Conservation (phyloP, 176 grass and related monocot genomes). For the Saccharum spontaneum region DNA sequence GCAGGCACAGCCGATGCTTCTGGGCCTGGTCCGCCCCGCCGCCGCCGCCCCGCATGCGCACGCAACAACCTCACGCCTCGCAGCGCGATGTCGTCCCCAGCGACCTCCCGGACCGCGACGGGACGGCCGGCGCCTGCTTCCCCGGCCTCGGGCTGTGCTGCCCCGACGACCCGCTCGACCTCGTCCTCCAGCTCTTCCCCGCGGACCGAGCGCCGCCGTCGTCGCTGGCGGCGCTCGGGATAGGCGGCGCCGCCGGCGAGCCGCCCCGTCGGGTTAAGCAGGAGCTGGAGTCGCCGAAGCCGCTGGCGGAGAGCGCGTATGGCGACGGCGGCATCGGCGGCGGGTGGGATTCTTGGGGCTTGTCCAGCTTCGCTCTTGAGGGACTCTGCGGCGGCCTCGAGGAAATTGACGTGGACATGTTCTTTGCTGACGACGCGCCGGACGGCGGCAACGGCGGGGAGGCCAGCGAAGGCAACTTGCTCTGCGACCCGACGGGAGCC, state of each 20-base stretch:
- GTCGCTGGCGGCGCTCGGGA: neutral
- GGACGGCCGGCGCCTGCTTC: neutral
- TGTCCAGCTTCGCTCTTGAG: neutral
- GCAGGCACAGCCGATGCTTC: neutral
- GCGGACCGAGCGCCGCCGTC: neutral
- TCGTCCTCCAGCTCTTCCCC: neutral
- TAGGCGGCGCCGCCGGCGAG: neutral
- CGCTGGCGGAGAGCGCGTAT: neutral
- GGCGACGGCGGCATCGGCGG: neutral
- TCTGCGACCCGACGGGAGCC: neutral
- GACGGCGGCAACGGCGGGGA: neutral
- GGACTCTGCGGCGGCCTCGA: neutral
- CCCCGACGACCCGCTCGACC: constrained; percentile 46
- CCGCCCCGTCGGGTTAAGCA: neutral
- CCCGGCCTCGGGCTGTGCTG: constrained; percentile 30
- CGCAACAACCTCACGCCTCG: neutral
- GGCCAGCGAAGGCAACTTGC: neutral
- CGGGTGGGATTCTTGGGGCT: neutral
- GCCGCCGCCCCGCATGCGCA: neutral
- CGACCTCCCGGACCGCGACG: neutral
- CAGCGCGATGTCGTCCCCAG: too few species aligned
- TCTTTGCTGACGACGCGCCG: neutral
- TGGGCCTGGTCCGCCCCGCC: neutral
- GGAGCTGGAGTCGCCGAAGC: too few species aligned
- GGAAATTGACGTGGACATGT: neutral